Conservation (phyloP, 2,329 filamentous ascomycete genomes). For the Aquanectria penicillioides region DNA sequence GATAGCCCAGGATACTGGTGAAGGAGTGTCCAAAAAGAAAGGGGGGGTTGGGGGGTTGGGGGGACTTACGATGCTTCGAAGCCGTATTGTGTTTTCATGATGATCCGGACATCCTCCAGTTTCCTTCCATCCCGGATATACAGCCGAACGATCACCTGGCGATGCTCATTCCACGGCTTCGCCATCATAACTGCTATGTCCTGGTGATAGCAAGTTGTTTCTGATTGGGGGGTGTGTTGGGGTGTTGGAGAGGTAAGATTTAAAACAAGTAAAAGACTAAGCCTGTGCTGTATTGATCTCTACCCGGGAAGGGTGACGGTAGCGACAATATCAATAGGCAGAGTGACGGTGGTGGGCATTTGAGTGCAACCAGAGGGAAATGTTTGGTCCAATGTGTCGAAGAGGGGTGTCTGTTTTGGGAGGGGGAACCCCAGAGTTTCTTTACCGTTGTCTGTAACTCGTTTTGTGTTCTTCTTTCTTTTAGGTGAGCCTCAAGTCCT, state of each 20-base stretch:
- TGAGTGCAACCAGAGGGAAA: slow-evolving; percentile 2
- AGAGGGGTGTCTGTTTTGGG: too few species aligned
- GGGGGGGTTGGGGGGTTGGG: not conserved
- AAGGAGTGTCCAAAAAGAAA: not conserved
- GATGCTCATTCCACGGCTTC: slow-evolving; percentile 54
- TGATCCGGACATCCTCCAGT: slow-evolving; percentile 51
- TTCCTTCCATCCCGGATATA: slow-evolving; percentile 54
- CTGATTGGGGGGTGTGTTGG: not conserved
- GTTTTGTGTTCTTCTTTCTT: too few species aligned
- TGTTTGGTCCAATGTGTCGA: not conserved
- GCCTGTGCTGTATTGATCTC: slow-evolving; percentile 12
- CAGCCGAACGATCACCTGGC: slow-evolving; percentile 48
- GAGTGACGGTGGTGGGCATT: slow-evolving; percentile 26
- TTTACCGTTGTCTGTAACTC: too few species aligned
- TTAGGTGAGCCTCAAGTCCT: not conserved
- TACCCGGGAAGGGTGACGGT: slow-evolving; percentile 36
- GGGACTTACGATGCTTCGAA: slow-evolving; percentile 55
- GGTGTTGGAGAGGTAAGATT: not conserved
- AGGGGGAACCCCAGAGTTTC: too few species aligned
- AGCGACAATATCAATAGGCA: slow-evolving; percentile 24
- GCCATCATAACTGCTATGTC: slow-evolving; percentile 53
- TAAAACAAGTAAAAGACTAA: too few species aligned
- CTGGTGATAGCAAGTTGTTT: too few species aligned
- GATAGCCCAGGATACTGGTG: too few species aligned
- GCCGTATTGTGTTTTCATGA: slow-evolving; percentile 51